Conservation (phyloP, 768 basidiomycete species). For the Auriscalpium microsporum region DNA sequence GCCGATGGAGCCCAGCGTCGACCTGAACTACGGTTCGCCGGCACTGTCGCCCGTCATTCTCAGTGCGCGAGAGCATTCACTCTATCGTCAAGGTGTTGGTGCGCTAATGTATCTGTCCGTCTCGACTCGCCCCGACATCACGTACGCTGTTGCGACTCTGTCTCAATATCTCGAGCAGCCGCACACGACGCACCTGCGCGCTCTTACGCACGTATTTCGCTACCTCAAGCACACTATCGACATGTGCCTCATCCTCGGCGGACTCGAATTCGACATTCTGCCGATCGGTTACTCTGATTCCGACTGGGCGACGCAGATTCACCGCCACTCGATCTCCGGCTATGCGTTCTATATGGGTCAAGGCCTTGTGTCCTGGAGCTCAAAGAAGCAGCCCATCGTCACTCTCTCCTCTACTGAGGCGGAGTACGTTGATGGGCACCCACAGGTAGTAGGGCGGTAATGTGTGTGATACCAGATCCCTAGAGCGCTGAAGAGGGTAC, state of each 20-base stretch:
- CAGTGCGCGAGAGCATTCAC: conserved; percentile 17
- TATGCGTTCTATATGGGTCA: not conserved
- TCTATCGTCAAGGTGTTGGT: conserved; percentile 23
- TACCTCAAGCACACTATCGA: not conserved
- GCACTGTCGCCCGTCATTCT: conserved; percentile 7
- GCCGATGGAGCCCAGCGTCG: conserved; percentile 3
- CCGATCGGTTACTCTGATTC: not conserved
- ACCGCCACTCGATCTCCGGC: not conserved
- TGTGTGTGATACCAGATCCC: too few species aligned
- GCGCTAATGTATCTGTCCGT: conserved; percentile 26
- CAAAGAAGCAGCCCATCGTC: not conserved
- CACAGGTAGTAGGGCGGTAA: too few species aligned
- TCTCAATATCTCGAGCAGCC: not conserved
- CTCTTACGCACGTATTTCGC: not conserved
- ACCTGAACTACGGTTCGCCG: not conserved
- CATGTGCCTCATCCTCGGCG: not conserved
- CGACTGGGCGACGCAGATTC: not conserved
- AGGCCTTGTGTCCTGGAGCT: not conserved
- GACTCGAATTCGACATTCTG: not conserved
- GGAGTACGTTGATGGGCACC: too few species aligned
- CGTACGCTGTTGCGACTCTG: conserved; percentile 17
- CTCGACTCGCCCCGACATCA: conserved; percentile 28
- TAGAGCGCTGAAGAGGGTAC: too few species aligned
- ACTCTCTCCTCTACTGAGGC: not conserved
- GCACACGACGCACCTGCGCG: not conserved